Base-by-base conservation (phyloP, 306 rosid species). In the Acacia crassicarpa region DNA sequence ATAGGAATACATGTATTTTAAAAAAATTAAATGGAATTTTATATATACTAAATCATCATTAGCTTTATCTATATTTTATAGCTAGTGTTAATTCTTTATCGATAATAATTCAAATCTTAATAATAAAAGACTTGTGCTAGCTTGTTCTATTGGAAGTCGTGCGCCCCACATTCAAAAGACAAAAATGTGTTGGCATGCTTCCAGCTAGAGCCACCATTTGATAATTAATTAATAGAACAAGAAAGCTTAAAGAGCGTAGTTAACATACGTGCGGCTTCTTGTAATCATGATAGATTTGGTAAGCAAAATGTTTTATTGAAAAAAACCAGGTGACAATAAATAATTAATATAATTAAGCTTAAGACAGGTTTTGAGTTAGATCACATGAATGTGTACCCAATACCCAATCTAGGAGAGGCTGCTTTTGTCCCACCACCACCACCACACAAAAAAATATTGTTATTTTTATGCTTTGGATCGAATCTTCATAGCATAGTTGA, bases 391-490 rank as follows among this genome's bases (percentile, higher is more conserved):
- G n/a, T 68, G 67, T 72, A 3, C 17, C 17, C 8, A 5, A 10
- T 45, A 63, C 32, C 69, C 41, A 63, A 30, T 35, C 30, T 40
- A 45, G 25, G 9, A 35, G 8, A 67, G 15, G 22, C 74, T 17
- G 71, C 38, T 9, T 56, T 76, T 69, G 1, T 67, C 30, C 49
- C 67, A 61, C 45, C 73, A 4, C 32, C 46, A 14, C 20, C 46
- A 9, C 27, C 13, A 16, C 59, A 15, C 59, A 56, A 53, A 53
- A 53, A 53, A 43, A 4, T 17, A 30, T 30, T 30, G 27, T 41
- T 72, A 51, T 81, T 38, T 67, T 59, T 62, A 40, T 72, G 59
- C 43, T 53, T 51, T 51, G 12, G 82, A 41, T 59, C 66, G 75
- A 83, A 72, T 83, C 79, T 41, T 9, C 66, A 23, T 59, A 38